A percentile compares a stretch with the other conserved stretches of the same genome.
phyloP scores from a whole-genome alignment of 805 yeast species.

The Myxozyma geophila region DNA sequence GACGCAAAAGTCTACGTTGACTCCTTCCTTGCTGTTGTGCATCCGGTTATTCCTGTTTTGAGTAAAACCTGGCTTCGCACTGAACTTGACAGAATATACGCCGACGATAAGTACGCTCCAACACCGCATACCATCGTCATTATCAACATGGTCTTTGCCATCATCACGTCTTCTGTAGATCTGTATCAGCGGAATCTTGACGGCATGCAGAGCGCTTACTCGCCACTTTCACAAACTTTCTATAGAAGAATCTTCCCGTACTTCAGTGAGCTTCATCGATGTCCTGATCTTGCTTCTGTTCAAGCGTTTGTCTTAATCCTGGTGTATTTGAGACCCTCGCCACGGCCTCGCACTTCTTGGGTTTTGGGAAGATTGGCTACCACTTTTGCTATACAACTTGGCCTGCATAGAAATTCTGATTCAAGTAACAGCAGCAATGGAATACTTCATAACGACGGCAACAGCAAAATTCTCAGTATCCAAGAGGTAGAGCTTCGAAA shows the following conservation, averaged over 20 bases:
- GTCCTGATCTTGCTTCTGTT: conserved; percentile 19
- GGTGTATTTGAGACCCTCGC: conserved; percentile 26
- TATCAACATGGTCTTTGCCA: conserved; percentile 33
- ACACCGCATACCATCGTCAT: conserved; percentile 22
- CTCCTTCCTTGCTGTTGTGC: conserved; percentile 22
- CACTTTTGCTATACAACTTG: conserved; percentile 32
- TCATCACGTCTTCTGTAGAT: conserved; percentile 20
- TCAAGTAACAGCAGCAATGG: no score
- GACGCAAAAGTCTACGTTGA: conserved; percentile 29
- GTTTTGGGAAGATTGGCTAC: conserved; percentile 25
- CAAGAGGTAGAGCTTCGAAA: conserved; percentile 29
- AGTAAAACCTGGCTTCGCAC: conserved; percentile 20
- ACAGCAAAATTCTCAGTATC: not conserved
- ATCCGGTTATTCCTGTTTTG: conserved; percentile 29
- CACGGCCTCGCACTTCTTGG: conserved; percentile 32
- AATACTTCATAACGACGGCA: not conserved
- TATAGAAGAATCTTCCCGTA: conserved; percentile 24
- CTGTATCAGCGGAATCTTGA: conserved; percentile 31
- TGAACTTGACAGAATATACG: conserved; percentile 19
- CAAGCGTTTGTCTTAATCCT: conserved; percentile 29
- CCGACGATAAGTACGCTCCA: conserved; percentile 22
- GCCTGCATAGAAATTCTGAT: conserved; percentile 23
- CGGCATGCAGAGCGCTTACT: conserved; percentile 4
- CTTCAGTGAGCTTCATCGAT: conserved; percentile 15
- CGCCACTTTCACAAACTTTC: conserved; percentile 25